These are phyloP conservation scores for Zizania latifolia DNA, from an alignment of 176 grass and related monocot genomes.

Conservation along the genomic window DNA sequence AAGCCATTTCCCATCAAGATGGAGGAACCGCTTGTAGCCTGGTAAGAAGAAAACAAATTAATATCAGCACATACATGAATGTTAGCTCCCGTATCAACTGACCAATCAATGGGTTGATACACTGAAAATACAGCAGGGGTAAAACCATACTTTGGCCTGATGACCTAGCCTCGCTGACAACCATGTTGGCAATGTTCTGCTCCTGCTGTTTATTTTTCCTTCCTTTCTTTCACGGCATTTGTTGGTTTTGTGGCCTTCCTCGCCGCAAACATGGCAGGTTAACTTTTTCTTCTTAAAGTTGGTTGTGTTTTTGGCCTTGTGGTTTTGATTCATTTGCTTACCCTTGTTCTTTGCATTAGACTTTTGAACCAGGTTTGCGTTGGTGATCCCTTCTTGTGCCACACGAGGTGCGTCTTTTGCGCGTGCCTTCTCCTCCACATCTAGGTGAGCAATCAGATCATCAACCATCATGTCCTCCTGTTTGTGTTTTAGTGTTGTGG, in stretches of 20 bases:
- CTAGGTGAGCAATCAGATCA: neutral
- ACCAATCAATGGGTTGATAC: neutral
- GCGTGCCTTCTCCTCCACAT: neutral
- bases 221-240: neutral
- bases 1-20: neutral
- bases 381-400: too few relatives aligned
- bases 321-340: neutral
- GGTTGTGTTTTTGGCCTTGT: neutral
- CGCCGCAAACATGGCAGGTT: neutral
- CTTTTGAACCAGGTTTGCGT: too few relatives aligned
- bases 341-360: too few relatives aligned
- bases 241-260: too few relatives aligned
- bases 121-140: neutral
- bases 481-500: too few relatives aligned
- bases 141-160: neutral
- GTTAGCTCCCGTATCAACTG: too few relatives aligned
- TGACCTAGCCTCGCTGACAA: neutral
- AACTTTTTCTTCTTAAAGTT: neutral
- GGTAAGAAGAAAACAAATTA: too few relatives aligned
- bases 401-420: neutral
- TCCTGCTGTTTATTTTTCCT: neutral
- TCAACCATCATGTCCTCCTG: neutral
- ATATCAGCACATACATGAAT: too few relatives aligned
- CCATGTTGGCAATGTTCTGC: neutral
- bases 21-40: neutral